Evolutionary conservation across 495 filamentous ascomycete species (phyloP).

Genomic region (Penicillium herquei): DNA sequence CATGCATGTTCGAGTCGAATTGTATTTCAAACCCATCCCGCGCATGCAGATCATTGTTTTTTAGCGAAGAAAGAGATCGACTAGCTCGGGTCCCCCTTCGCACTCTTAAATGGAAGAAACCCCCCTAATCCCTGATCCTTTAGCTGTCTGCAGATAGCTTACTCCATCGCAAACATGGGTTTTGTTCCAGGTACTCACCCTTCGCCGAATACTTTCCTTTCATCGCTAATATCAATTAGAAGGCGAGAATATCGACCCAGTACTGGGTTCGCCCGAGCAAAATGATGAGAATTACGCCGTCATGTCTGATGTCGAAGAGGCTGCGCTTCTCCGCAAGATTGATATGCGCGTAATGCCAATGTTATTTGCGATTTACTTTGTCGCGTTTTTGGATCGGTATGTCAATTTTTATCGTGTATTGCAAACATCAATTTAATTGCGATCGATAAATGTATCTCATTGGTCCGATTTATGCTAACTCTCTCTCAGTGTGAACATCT

Average conservation of each 20-base stretch:
- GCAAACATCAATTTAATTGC: not conserved
- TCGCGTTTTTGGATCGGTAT: constrained; percentile 22
- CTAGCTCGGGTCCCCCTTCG: too few relatives aligned
- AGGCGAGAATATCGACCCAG: not conserved
- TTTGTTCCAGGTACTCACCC: too few relatives aligned
- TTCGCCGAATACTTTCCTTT: too few relatives aligned
- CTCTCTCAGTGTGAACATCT: constrained; percentile 22
- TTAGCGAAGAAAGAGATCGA: too few relatives aligned
- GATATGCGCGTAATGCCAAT: constrained; percentile 20
- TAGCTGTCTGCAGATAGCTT: too few relatives aligned
- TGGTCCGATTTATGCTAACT: not conserved
- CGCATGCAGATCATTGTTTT: too few relatives aligned
- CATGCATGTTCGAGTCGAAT: not conserved
- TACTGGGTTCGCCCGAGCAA: not conserved
- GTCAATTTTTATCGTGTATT: not conserved
- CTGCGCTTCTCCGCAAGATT: constrained; percentile 19
- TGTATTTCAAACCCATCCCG: too few relatives aligned
- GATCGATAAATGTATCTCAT: not conserved
- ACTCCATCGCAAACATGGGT: too few relatives aligned
- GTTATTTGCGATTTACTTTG: constrained; percentile 18
- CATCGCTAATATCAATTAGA: not conserved
- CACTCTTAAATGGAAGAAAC: too few relatives aligned
- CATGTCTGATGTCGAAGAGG: constrained; percentile 11
- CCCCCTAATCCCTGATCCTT: too few relatives aligned
- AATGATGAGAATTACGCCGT: not conserved